Evolutionary conservation across 345 rosid genomes (phyloP).

Genomic region (Salix exigua): DNA sequence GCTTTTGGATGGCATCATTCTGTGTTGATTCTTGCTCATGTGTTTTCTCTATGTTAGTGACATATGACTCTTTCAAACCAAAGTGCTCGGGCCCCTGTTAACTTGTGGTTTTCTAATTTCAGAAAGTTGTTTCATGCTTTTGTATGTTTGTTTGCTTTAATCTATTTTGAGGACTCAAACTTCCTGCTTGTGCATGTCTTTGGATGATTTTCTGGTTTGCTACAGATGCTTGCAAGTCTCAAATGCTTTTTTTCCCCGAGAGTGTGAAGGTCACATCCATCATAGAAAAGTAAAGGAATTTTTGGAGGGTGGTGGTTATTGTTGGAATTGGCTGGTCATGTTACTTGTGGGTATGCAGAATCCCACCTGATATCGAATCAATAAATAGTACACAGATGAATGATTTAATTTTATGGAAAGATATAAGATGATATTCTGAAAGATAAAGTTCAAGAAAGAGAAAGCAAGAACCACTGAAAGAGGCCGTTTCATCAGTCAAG

Average conservation of each 20-base stretch:
- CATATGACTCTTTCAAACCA: background rate
- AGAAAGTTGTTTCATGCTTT: background rate
- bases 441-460: background rate
- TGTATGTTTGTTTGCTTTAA: background rate
- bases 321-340: slow-evolving; percentile 1
- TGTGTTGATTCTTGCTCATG: background rate
- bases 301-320: too few species aligned
- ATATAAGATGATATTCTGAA: background rate
- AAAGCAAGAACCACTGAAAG: too few species aligned
- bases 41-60: background rate
- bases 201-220: background rate
- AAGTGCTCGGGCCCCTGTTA: background rate
- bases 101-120: background rate
- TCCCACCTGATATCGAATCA: background rate
- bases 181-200: background rate
- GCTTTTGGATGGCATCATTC: background rate
- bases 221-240: background rate
- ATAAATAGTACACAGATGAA: background rate
- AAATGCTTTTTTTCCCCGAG: background rate
- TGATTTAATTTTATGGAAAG: background rate
- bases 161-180: background rate
- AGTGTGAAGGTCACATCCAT: background rate
- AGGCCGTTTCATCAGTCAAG: background rate
- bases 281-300: background rate
- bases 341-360: background rate